Evolutionary conservation across 441 rosid species (phyloP), one percentile per base, ranked within the genome.

Genomic region (Eutrema salsugineum): DNA sequence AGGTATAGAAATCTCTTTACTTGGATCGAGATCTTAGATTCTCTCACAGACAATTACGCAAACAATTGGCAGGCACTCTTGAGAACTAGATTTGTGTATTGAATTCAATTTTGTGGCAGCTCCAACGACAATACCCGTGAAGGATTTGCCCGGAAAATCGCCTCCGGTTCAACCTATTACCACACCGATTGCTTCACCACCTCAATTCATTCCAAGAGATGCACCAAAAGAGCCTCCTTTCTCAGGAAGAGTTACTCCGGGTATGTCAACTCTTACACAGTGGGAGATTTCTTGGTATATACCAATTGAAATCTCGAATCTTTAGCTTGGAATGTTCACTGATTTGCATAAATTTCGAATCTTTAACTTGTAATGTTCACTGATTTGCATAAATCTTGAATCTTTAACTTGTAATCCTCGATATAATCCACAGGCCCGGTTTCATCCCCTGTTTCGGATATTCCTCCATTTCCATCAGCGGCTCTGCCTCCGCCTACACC

Each of bases 381-480:
- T 22, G 22, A 2, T 2, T 46, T 55, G 59, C 51, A 47, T 27
- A 17, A 8, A 12, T 15, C n/a, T 50, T 66, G 67, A 49, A 15
- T 11, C 39, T 67, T 40, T 60, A 58, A n/a, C 71, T 19, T 43
- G 54, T 27, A 63, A 2, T 71, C 56, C 6, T n/a, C 47, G n/a
- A n/a, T 82, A 54, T 68, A 49, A 61, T 73, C 30, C 60, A 19
- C 82, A 80, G 80, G 75, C 73, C 80, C 88, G 69, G 81, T 73
- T 67, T 48, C 80, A 32, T 47, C 82, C 16, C 87, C 91, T 51
- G 46, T 55, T 3, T 51, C 44, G 56, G 67, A 80, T 72, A 78
- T 54, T 35, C 84, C 89, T 36, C 81, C 72, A 50, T 44, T 71
- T 42, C 76, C 89, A 72, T 82, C 91, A 5, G 46, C 72, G 17